Conservation (phyloP, 2,329 filamentous ascomycete genomes). For the Lecanicillium sp. region DNA sequence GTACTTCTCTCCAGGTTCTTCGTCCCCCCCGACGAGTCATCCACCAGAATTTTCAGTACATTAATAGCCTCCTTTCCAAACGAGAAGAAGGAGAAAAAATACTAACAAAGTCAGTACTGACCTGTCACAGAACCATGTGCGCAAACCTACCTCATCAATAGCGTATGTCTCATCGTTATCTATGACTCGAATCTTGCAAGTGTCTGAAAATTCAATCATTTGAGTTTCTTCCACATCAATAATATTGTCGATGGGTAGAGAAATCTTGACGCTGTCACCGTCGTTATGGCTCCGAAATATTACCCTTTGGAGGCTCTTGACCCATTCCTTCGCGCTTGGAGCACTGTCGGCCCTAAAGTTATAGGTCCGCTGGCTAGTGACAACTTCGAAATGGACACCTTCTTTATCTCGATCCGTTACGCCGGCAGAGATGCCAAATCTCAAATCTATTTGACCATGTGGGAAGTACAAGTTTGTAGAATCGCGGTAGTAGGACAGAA, state of each 20-base stretch:
- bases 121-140: not conserved
- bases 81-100: slow-evolving; percentile 94
- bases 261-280: slow-evolving; percentile 94
- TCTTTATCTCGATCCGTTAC: slow-evolving; percentile 73
- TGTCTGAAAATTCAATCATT: slow-evolving; percentile 86
- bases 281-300: slow-evolving; percentile 96
- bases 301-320: slow-evolving; percentile 84
- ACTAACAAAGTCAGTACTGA: slow-evolving; percentile 38
- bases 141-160: slow-evolving; percentile 69
- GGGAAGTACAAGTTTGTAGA: slow-evolving; percentile 85
- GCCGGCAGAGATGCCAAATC: slow-evolving; percentile 83
- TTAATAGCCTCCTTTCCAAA: slow-evolving; percentile 76
- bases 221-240: slow-evolving; percentile 89
- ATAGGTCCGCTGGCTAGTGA: slow-evolving; percentile 75
- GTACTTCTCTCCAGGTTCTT: slow-evolving; percentile 10
- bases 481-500: slow-evolving; percentile 81
- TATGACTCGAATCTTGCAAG: slow-evolving; percentile 85
- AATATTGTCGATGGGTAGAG: slow-evolving; percentile 77
- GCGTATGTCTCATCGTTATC: slow-evolving; percentile 92
- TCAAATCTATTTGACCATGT: slow-evolving; percentile 81
- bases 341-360: slow-evolving; percentile 83
- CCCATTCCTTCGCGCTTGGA: slow-evolving; percentile 90
- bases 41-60: slow-evolving; percentile 64
- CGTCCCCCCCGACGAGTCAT: slow-evolving; percentile 45
- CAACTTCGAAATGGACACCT: slow-evolving; percentile 66